phyloP scores from a whole-genome alignment of 2,329 filamentous ascomycete species.

The Blastomyces silverae region DNA sequence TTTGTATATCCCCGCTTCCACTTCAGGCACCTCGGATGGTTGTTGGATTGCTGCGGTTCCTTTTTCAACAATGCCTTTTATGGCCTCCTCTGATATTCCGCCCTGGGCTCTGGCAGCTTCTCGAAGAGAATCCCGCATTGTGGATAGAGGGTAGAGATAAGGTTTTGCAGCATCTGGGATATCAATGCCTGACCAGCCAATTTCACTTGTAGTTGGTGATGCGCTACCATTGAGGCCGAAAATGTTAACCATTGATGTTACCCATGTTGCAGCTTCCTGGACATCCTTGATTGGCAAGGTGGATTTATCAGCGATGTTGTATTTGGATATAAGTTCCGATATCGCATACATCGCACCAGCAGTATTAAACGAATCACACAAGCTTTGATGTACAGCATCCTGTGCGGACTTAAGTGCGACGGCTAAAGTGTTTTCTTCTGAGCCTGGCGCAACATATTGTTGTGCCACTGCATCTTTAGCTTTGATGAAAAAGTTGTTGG shows the following conservation, averaged over 20 bases:
- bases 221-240: constrained; percentile 60
- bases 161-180: constrained; percentile 54
- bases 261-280: constrained; percentile 61
- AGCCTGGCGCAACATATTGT: constrained; percentile 24
- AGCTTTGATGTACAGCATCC: constrained; percentile 54
- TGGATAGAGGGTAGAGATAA: constrained; percentile 54
- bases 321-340: constrained; percentile 67
- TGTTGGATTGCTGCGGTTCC: constrained; percentile 17
- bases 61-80: constrained; percentile 37
- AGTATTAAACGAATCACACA: constrained; percentile 85
- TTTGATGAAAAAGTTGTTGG: constrained; percentile 64
- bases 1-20: constrained; percentile 41
- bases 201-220: constrained; percentile 34
- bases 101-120: constrained; percentile 48
- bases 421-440: constrained; percentile 40
- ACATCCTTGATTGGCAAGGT: constrained; percentile 44
- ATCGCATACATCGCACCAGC: constrained; percentile 71
- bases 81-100: constrained; percentile 35
- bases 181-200: constrained; percentile 61
- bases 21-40: constrained; percentile 21
- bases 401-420: constrained; percentile 50
- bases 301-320: constrained; percentile 54
- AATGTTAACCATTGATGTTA: constrained; percentile 76
- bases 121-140: constrained; percentile 53
- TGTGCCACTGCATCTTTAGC: constrained; percentile 43